A percentile compares a stretch with the other conserved stretches of the same genome.
phyloP scores from a whole-genome alignment of 1,284 basidiomycete species.

The Heterobasidion irregulare region DNA sequence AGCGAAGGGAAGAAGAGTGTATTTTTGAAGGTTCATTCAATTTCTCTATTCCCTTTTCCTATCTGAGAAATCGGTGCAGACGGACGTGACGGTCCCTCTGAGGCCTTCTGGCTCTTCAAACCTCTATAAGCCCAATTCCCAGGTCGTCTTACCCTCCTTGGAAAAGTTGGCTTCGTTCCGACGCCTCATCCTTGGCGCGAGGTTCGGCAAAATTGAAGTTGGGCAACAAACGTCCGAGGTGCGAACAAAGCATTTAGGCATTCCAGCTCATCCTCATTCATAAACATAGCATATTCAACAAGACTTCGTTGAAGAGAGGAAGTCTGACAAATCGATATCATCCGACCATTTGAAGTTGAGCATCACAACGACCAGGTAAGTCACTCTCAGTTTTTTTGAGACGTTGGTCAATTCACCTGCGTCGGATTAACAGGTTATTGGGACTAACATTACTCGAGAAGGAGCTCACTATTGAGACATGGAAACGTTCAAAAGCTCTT shows the following conservation, averaged over 20 bases:
- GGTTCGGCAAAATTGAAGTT: conserved; percentile 40
- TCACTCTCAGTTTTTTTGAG: conserved; percentile 1
- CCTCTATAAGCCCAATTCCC: conserved; percentile 39
- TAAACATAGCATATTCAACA: conserved; percentile 45
- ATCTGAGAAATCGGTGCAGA: conserved; percentile 26
- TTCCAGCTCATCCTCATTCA: background rate
- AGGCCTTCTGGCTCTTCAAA: conserved; percentile 15
- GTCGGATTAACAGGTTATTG: conserved; percentile 22
- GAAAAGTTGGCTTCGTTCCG: conserved; percentile 47
- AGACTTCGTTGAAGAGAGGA: conserved; percentile 61
- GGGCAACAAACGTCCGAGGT: conserved; percentile 48
- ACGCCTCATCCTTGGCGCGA: conserved; percentile 44
- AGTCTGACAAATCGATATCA: conserved; percentile 34
- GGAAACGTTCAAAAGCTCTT: conserved; percentile 28
- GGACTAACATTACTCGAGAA: conserved; percentile 25
- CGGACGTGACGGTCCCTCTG: conserved; percentile 44
- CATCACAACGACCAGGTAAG: conserved; percentile 60
- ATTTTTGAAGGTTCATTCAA: conserved; percentile 51
- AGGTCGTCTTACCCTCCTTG: conserved; percentile 33
- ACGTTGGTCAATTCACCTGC: background rate
- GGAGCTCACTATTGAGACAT: conserved; percentile 27
- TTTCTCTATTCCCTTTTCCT: background rate
- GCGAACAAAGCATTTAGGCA: conserved; percentile 3
- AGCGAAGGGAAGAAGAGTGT: conserved; percentile 60
- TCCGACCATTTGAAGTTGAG: conserved; percentile 54